phyloP scores from a whole-genome alignment of 169 alveolate species.

The Plasmodium knowlesi region DNA sequence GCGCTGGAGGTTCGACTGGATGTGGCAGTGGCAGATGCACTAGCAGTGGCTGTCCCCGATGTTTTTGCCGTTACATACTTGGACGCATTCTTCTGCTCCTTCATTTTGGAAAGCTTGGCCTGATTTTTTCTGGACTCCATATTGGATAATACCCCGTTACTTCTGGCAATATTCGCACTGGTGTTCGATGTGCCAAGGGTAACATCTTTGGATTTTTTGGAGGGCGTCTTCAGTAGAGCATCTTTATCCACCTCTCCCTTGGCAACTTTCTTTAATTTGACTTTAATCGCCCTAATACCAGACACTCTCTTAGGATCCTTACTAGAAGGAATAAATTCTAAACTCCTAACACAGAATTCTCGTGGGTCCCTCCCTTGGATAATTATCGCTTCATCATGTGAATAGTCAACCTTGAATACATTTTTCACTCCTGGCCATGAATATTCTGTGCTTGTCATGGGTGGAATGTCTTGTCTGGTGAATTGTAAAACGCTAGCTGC shows the following conservation, averaged over 20 bases:
- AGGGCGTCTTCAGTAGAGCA: background rate
- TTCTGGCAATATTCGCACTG: background rate
- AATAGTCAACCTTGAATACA: slow-evolving; percentile 76
- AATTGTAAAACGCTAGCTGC: slow-evolving; percentile 83
- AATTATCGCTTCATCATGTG: slow-evolving; percentile 80
- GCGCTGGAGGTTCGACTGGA: background rate
- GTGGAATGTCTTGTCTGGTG: slow-evolving; percentile 77
- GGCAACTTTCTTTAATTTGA: slow-evolving; percentile 29
- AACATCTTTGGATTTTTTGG: background rate
- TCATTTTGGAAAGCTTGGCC: background rate
- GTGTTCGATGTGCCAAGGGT: background rate
- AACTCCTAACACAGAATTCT: slow-evolving; percentile 76
- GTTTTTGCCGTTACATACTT: background rate
- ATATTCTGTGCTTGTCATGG: slow-evolving; percentile 34
- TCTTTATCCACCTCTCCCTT: background rate
- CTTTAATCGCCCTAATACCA: slow-evolving; percentile 76
- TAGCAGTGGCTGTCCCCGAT: background rate
- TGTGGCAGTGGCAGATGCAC: background rate
- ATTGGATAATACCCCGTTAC: background rate
- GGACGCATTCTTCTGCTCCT: background rate
- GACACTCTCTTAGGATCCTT: slow-evolving; percentile 78
- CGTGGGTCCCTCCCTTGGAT: slow-evolving; percentile 84
- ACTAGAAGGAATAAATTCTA: slow-evolving; percentile 77
- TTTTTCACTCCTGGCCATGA: slow-evolving; percentile 77
- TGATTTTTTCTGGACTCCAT: background rate